Conservation (phyloP, 768 basidiomycete genomes). For the Cytidiella melzeri region DNA sequence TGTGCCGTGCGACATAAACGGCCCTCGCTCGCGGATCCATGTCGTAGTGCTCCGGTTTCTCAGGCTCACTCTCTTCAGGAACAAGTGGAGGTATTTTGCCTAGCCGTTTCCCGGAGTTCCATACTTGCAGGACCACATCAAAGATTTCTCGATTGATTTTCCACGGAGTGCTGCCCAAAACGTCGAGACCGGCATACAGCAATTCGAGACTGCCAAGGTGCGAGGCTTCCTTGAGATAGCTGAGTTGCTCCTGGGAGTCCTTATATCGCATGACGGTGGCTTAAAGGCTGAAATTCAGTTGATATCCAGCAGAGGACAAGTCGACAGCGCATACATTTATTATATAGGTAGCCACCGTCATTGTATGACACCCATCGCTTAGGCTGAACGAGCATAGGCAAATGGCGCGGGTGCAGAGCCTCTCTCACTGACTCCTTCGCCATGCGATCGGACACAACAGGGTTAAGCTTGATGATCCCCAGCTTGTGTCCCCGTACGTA, state of each 20-base stretch:
- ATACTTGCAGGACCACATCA: constrained; percentile 49
- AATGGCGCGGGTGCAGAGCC: constrained; percentile 84
- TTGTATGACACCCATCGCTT: constrained; percentile 78
- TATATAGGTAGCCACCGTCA: constrained; percentile 80
- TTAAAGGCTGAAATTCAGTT: constrained; percentile 26
- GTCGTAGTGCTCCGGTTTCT: constrained; percentile 39
- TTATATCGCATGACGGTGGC: constrained; percentile 88
- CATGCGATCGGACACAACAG: constrained; percentile 68
- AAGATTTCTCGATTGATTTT: constrained; percentile 67
- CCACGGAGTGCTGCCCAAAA: constrained; percentile 89
- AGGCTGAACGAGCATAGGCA: constrained; percentile 93
- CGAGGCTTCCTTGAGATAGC: constrained; percentile 72
- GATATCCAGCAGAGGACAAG: neutral
- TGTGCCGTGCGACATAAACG: constrained; percentile 51
- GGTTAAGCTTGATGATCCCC: constrained; percentile 87
- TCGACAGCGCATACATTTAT: constrained; percentile 47
- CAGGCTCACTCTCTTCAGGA: constrained; percentile 61
- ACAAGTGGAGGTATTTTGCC: constrained; percentile 79
- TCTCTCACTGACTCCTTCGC: constrained; percentile 65
- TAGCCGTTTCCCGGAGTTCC: constrained; percentile 81
- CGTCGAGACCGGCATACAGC: constrained; percentile 85
- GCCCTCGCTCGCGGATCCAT: constrained; percentile 50
- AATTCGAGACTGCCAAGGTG: constrained; percentile 71
- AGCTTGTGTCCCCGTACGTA: constrained; percentile 90
- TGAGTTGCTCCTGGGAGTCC: constrained; percentile 77